phyloP scores from a whole-genome alignment of 768 basidiomycete genomes.

The Suillus sp. region DNA sequence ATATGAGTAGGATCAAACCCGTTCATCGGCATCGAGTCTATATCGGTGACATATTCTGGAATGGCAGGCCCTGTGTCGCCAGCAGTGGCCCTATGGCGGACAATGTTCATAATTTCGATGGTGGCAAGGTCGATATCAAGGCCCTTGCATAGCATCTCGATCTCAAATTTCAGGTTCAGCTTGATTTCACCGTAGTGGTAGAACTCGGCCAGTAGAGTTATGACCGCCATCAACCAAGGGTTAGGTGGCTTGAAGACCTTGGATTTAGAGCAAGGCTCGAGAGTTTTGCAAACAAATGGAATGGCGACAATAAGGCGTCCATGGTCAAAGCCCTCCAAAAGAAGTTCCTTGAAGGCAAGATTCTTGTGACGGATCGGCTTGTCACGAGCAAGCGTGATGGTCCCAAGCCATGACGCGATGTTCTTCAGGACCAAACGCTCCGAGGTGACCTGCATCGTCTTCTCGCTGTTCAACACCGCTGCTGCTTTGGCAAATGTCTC shows the following conservation, averaged over 20 bases:
- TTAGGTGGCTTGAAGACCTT: conserved; percentile 95
- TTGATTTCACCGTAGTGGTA: conserved; percentile 97
- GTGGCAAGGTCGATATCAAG: conserved; percentile 85
- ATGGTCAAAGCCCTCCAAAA: conserved; percentile 93
- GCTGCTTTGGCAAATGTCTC: conserved; percentile 92
- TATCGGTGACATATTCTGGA: conserved; percentile 79
- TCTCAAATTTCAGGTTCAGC: conserved; percentile 97
- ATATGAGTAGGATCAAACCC: conserved; percentile 60
- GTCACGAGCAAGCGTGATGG: conserved; percentile 90
- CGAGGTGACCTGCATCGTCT: conserved; percentile 79
- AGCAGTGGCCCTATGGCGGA: conserved; percentile 72
- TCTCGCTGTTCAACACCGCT: conserved; percentile 85
- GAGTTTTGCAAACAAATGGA: conserved; percentile 96
- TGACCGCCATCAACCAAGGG: conserved; percentile 97
- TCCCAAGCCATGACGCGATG: conserved; percentile 92
- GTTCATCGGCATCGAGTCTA: conserved; percentile 77
- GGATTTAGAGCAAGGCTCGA: conserved; percentile 88
- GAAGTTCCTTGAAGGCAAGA: conserved; percentile 95
- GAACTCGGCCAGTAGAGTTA: conserved; percentile 90
- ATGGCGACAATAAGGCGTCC: conserved; percentile 92
- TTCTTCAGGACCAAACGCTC: conserved; percentile 92
- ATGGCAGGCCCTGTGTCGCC: conserved; percentile 64
- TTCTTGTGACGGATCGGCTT: conserved; percentile 92
- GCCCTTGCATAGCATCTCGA: conserved; percentile 93
- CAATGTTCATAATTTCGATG: conserved; percentile 79